Evolutionary conservation across 208 protist species (phyloP).

Genomic region (Leishmania aethiopica): DNA sequence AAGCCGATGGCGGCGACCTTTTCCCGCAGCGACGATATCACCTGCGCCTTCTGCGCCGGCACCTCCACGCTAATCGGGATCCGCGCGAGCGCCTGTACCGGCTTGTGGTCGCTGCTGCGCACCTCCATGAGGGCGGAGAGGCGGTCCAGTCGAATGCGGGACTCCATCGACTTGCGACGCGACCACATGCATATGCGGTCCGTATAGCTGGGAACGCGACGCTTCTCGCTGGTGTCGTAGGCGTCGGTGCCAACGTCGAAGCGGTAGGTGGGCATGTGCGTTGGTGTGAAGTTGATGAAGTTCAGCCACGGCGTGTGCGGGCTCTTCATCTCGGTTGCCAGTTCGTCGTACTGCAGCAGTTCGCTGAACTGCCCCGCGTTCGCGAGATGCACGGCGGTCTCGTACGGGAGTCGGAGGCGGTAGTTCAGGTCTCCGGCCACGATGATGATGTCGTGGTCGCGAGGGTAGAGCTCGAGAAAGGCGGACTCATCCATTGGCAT

Average conservation of each 20-base stretch:
- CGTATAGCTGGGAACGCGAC: slow-evolving; percentile 88
- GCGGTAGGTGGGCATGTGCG: slow-evolving; percentile 91
- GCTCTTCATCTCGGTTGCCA: slow-evolving; percentile 65
- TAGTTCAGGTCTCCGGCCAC: slow-evolving; percentile 95
- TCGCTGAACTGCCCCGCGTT: slow-evolving; percentile 28
- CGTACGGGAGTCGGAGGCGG: slow-evolving; percentile 79
- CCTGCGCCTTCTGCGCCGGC: slow-evolving; percentile 45
- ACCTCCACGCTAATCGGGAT: slow-evolving; percentile 76
- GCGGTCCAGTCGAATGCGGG: slow-evolving; percentile 44
- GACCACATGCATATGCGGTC: slow-evolving; percentile 86
- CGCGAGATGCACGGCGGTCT: slow-evolving; percentile 59
- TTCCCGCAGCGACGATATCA: slow-evolving; percentile 52
- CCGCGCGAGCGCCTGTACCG: slow-evolving; percentile 64
- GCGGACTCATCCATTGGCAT: slow-evolving; percentile 12
- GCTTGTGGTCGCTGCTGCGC: slow-evolving; percentile 85
- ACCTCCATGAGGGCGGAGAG: slow-evolving; percentile 58
- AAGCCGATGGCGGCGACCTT: slow-evolving; percentile 48
- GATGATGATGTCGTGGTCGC: slow-evolving; percentile 88
- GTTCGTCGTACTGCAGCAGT: slow-evolving; percentile 86
- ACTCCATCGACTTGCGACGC: slow-evolving; percentile 39
- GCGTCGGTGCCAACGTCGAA: slow-evolving; percentile 87
- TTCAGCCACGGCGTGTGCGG: slow-evolving; percentile 79
- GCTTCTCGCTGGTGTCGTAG: slow-evolving; percentile 94
- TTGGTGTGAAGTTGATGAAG: slow-evolving; percentile 72
- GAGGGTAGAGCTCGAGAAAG: slow-evolving; percentile 61